Base-by-base conservation (phyloP, 2,329 filamentous ascomycete species). In the Paramyrothecium sp. region DNA sequence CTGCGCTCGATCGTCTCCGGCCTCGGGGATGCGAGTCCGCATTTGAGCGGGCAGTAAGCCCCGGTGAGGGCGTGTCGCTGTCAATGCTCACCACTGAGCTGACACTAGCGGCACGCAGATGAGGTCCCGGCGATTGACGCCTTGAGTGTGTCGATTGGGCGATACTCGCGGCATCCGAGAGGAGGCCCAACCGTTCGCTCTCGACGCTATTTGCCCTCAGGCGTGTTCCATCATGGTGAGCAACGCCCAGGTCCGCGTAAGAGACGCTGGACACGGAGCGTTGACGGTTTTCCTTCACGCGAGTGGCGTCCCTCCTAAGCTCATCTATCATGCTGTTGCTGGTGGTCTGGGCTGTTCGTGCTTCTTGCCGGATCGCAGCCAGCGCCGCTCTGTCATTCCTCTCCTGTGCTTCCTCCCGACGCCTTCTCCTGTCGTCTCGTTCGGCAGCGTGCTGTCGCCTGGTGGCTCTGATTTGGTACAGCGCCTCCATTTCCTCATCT, bases 401-500 rank as follows among this genome's bases (percentile, higher is more conserved):
- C 55, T 80, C 83, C 53, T 90, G 84, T 12, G 93, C 93, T 61
- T 92, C 90, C 30, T 85, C 79, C 26, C 91, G 81, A 57, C 86
- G 79, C 51, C 84, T 81, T 54, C 91, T 81, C n/a, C 90, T 80
- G 61, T 89, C 87, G 63, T 96, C 91, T 5, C 92, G 87, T 60
- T 95, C 92, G 4, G 86, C 85, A 44, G 89, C 81, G 70, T 96
- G 89, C 56, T 85, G 81, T 54, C 93, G 85, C 55, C 95, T 85
- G 19, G 91, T 87, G 13, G 90, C 70, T 13, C 95, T 88, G 58
- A 98, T 94, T 71, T 96, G 92, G 71, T 96, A 98, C 46, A 98
- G 75, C 0, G 90, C 86, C 60, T 95, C 90, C 95, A 98, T 98
- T 72, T 97, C 91, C 26, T 91, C 86, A 61, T 98, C 92, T 13